phyloP scores from a whole-genome alignment of 1,139 yeast species.

The Tardiomyces digboiensis region DNA sequence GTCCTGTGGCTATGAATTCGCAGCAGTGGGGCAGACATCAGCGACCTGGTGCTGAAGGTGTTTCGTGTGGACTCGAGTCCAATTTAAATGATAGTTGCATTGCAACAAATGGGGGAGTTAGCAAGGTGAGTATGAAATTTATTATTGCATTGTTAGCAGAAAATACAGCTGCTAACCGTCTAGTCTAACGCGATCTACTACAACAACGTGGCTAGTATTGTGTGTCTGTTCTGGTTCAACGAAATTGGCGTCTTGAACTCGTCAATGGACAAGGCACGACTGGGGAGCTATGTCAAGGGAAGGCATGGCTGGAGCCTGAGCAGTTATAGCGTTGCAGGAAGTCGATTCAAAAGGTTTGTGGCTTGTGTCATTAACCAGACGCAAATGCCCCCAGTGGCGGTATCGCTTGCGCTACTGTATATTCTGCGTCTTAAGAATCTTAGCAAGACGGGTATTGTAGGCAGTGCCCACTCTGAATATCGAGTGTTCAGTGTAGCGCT shows the following conservation, averaged over 20 bases:
- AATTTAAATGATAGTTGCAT: too few relatives aligned
- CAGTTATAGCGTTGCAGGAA: constrained; percentile 11
- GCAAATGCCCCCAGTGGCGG: constrained; percentile 26
- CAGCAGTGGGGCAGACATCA: too few relatives aligned
- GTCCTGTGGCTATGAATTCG: too few relatives aligned
- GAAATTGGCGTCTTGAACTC: constrained; percentile 10
- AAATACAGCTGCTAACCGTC: too few relatives aligned
- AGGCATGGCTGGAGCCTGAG: neutral
- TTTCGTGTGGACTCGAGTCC: too few relatives aligned
- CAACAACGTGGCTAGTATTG: constrained; percentile 20
- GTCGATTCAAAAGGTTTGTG: constrained; percentile 17
- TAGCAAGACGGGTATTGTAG: constrained; percentile 19
- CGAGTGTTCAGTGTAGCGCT: constrained; percentile 58
- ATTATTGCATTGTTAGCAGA: too few relatives aligned
- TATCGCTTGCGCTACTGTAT: constrained; percentile 28
- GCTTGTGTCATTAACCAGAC: constrained; percentile 22
- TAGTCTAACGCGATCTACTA: constrained; percentile 8
- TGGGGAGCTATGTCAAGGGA: neutral
- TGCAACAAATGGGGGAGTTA: too few relatives aligned
- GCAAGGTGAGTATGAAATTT: too few relatives aligned
- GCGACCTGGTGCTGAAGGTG: too few relatives aligned
- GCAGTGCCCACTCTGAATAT: constrained; percentile 35
- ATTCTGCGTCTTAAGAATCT: constrained; percentile 22
- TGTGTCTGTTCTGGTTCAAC: constrained; percentile 25
- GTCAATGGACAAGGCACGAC: constrained; percentile 7